Evolutionary conservation across 805 yeast species (phyloP), one percentile per base, ranked within the genome.

Genomic region (Metschnikowia reukaufii): DNA sequence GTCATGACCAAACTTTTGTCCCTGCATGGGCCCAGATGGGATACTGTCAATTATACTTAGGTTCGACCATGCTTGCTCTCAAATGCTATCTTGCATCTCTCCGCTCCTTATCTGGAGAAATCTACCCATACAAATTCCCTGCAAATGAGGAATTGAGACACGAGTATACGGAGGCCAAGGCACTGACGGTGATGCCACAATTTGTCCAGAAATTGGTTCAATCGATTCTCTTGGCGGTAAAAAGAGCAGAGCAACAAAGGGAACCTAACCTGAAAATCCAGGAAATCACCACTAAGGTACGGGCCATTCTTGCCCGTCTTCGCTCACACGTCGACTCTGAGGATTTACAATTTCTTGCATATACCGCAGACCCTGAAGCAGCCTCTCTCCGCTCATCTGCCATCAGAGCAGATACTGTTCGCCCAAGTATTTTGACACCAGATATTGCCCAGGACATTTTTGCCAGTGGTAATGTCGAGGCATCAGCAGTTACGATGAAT

Each of bases 1-100:
- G 40, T 17, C 40, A 52, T 32, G 74, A 71, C 48, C 51, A 64
- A 27, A 57, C 65, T 5, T 68, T 65, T 49, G 63, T 71, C 4
- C 70, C 76, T 2, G 76, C 74, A 6, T 72, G 76, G 76, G 58
- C 69, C 16, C 76, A 72, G 55, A 58, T 72, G 48, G 75, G 73
- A 4, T 72, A 70, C 57, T 70, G 73, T 51, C 73, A 70, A 36
- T 55, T 72, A 31, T 70, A 68, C 52, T 63, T 70, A 69, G 75
- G 75, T 4, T 54, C 55, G 31, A 63, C 69, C 38, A 50, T 70
- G 20, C 39, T 63, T 8, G 65, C 73, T 2, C 55, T 71, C 36
- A 55, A 58, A 40, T 65, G 71, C 49, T 70, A 70, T 52, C 55
- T 63, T 12, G 56, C 58, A 21, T 67, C 74, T 1, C 56, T 71